A percentile compares a stretch with the other conserved stretches of the same genome.
Conservation (phyloP, 164 flowering plant species). For the grape (Vitis vinifera) region ASM3070453v1 NC_081823.1:1039001-1039500, state of each 20-base stretch:
- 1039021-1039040: too few species aligned
- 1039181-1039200: background rate
- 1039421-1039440: slow-evolving; percentile 61
- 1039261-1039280: slow-evolving; percentile 50
- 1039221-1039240: background rate
- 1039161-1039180: too few species aligned
- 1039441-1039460: slow-evolving; percentile 72
- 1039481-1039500: background rate
- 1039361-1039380: slow-evolving; percentile 47
- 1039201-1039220: background rate
- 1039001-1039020: too few species aligned
- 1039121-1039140: too few species aligned
- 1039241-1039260: slow-evolving; percentile 41
- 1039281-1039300: slow-evolving; percentile 39
- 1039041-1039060: too few species aligned
- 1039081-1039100: too few species aligned
- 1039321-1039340: slow-evolving; percentile 39
- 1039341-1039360: slow-evolving; percentile 47
- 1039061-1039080: too few species aligned
- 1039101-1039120: too few species aligned
- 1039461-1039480: slow-evolving; percentile 17
- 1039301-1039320: slow-evolving; percentile 50
- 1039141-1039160: too few species aligned
- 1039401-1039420: slow-evolving; percentile 44
- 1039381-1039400: slow-evolving; percentile 34